Evolutionary conservation across 345 rosid species (phyloP), one percentile per base, ranked within the genome.

Genomic region (Pistacia atlantica): DNA sequence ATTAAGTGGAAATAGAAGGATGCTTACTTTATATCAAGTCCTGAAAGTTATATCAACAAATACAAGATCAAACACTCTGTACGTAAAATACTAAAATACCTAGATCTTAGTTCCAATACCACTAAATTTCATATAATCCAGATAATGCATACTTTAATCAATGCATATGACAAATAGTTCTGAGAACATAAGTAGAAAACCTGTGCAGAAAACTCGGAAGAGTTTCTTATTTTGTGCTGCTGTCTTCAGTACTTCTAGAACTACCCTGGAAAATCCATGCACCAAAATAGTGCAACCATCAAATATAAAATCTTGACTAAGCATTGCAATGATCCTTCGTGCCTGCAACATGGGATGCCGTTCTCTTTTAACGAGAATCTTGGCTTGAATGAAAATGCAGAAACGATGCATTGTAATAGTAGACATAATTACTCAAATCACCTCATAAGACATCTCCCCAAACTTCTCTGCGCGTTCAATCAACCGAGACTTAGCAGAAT

Each of bases 241-340:
- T 17, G 86, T 84, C 87, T 89, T 93, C 86, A 95, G 86, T 65
- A 95, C 86, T 82, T 93, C 94, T 10, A 87, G 69, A 79, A 93
- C 97, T 75, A 93, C 97, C 85, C 98, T 91, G 35, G 99, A 95
- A 86, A 90, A 95, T 17, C 99, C 96, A 73, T 95, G 99, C 55
- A 91, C 99, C 83, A 95, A 88, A 71, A 95, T 95, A 65, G 99
- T 91, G 82, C 98, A 95, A 16, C 96, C 98, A 82, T 93, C 97
- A 84, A 93, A 93, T 72, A 95, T 90, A 81, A 95, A 95, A 89
- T 91, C 96, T 81, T 93, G 99, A 84, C 97, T 81, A 72, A 90
- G 94, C 91, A 92, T 85, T 49, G 93, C 97, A 20, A 95, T 95
- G 69, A 93, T 91, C 85, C 85, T 90, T 75, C 97, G 87, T 61